A percentile compares a stretch with the other conserved stretches of the same genome.
Evolutionary conservation across 108 stramenopile genomes (phyloP).

Genomic region (Pseudonitzschia pungens): DNA sequence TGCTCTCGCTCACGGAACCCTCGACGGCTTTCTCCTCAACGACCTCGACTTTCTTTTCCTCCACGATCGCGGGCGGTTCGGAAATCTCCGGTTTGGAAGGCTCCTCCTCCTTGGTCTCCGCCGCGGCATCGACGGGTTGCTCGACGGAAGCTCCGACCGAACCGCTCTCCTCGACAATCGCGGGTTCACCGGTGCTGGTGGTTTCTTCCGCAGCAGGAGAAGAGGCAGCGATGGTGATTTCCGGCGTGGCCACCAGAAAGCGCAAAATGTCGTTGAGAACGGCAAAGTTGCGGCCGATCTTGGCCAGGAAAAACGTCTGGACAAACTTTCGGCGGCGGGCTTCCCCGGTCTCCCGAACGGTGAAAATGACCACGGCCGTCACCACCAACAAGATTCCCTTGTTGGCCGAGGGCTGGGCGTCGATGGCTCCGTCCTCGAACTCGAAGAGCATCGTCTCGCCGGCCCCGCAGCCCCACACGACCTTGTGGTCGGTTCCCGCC

Average conservation of each 20-base stretch:
- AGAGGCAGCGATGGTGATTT: slow-evolving; percentile 9
- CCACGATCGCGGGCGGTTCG: slow-evolving; percentile 16
- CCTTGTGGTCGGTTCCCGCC: neutral
- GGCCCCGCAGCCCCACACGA: slow-evolving; percentile 23
- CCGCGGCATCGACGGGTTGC: slow-evolving; percentile 7
- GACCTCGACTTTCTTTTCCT: neutral
- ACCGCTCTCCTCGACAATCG: no score
- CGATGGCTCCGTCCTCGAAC: slow-evolving; percentile 73
- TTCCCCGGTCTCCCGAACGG: slow-evolving; percentile 11
- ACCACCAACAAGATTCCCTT: slow-evolving; percentile 77
- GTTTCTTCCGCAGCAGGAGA: slow-evolving; percentile 17
- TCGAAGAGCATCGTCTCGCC: slow-evolving; percentile 33
- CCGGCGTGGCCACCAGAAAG: slow-evolving; percentile 45
- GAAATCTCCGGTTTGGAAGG: slow-evolving; percentile 11
- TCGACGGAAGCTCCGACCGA: slow-evolving; percentile 2
- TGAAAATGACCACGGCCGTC: slow-evolving; percentile 60
- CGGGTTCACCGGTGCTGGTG: neutral
- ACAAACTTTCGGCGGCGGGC: slow-evolving; percentile 52
- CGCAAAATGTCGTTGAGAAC: slow-evolving; percentile 81
- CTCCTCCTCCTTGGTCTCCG: slow-evolving; percentile 1
- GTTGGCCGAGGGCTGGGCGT: slow-evolving; percentile 73
- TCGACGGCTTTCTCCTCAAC: slow-evolving; percentile 12
- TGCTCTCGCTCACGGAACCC: neutral
- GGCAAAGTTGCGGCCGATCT: slow-evolving; percentile 29
- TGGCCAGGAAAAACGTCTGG: slow-evolving; percentile 68